Conservation (phyloP, 768 basidiomycete species). For the Suillus paluster region DNA sequence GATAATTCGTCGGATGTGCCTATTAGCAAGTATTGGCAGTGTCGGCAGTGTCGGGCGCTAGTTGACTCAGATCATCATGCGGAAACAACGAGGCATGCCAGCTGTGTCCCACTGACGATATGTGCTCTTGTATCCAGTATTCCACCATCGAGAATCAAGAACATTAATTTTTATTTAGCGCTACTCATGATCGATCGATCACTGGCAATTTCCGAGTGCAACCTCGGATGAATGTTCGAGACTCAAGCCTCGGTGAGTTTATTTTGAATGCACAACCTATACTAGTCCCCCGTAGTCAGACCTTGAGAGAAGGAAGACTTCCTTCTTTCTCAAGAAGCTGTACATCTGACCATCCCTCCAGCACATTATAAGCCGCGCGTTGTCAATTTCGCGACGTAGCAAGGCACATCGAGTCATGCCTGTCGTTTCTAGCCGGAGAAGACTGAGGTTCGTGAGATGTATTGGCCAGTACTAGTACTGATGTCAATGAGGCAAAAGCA, state of each 20-base stretch:
- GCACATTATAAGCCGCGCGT: too few species aligned
- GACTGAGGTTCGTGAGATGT: not conserved
- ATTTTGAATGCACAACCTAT: not conserved
- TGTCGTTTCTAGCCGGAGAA: constrained; percentile 5
- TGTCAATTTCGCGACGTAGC: too few species aligned
- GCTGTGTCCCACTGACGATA: not conserved
- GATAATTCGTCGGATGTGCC: not conserved
- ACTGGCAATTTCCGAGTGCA: too few species aligned
- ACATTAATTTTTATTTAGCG: not conserved
- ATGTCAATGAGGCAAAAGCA: not conserved
- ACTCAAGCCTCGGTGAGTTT: not conserved
- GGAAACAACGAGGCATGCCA: constrained; percentile 4
- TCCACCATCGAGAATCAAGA: not conserved
- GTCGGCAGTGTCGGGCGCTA: too few species aligned
- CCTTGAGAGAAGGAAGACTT: too few species aligned
- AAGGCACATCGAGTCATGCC: not conserved
- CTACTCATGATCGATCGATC: not conserved
- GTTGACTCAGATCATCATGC: too few species aligned
- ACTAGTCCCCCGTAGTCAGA: too few species aligned
- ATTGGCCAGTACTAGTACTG: not conserved
- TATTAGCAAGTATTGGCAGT: not conserved
- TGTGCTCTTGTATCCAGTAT: not conserved
- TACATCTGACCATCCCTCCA: too few species aligned
- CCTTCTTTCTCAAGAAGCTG: too few species aligned
- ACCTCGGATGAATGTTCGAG: not conserved